Base-by-base conservation (phyloP, 2,329 filamentous ascomycete genomes). In the Cordyceps fumosorosea region DNA sequence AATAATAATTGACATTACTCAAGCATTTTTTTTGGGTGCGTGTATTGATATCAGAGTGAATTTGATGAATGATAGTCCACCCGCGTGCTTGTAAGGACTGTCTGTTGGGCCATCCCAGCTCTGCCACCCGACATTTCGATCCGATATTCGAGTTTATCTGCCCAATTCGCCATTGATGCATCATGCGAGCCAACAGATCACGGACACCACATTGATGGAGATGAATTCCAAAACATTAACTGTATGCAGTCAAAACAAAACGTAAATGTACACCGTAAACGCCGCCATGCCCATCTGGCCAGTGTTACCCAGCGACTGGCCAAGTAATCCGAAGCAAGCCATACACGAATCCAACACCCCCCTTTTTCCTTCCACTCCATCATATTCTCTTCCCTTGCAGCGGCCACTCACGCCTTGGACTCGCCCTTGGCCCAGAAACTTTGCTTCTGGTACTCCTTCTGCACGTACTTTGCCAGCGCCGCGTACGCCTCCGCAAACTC, bases 401-500 rank as follows among this genome's bases (percentile, higher is more conserved):
- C n/a, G n/a, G n/a, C n/a, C n/a, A n/a, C 54, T 61, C 64, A 67
- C 40, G 69, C 70, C 65, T 68, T 72, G 16, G 71, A 71, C 65
- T 75, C 74, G 52, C 75, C 72, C 68, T 75, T 76, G 66, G 74
- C 75, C 76, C 79, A 79, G 70, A 80, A 80, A 64, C 76, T 77
- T 76, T 86, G 82, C 76, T 82, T 85, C 67, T 77, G 75, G 69
- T 79, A 79, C 79, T 88, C 84, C 79, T 88, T 88, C 77, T 87
- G 81, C 61, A 85, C 81, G 56, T 86, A 77, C 80, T 88, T 88
- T 67, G 85, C 80, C 63, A 89, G 77, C 62, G 87, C 83, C 72
- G 84, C 82, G 75, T 88, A 89, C 52, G 80, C 79, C 70, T 88
- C 85, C 66, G 77, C 78, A 69, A 87, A 89, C 65, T 84, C 84